phyloP scores from a whole-genome alignment of 2,329 filamentous ascomycete genomes.

The Fusarium nodosum region DNA sequence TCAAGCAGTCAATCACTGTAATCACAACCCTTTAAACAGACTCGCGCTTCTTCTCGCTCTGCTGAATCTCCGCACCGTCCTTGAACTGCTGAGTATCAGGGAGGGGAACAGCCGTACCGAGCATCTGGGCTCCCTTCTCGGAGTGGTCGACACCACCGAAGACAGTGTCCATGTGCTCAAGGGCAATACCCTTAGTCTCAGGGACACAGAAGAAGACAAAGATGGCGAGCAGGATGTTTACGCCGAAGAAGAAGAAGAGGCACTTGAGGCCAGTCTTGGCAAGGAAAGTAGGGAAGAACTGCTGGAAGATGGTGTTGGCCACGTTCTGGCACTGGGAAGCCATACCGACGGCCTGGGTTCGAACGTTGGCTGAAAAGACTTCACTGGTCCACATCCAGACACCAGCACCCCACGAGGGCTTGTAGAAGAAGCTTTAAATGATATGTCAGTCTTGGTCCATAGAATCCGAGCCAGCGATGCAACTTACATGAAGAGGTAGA shows the following conservation, averaged over 20 bases:
- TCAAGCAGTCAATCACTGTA: neutral
- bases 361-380: slow-evolving; percentile 79
- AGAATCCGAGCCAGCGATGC: too few species aligned
- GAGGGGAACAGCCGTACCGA: slow-evolving; percentile 34
- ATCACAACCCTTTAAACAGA: slow-evolving; percentile 30
- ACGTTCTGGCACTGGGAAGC: slow-evolving; percentile 72
- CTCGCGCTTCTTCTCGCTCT: slow-evolving; percentile 44
- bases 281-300: slow-evolving; percentile 78
- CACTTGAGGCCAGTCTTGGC: slow-evolving; percentile 64
- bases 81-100: slow-evolving; percentile 39
- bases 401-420: slow-evolving; percentile 77
- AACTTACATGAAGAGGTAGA: slow-evolving; percentile 69
- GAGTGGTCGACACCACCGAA: slow-evolving; percentile 61
- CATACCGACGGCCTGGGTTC: slow-evolving; percentile 78
- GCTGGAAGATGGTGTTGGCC: slow-evolving; percentile 76
- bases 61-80: slow-evolving; percentile 43
- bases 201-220: slow-evolving; percentile 67
- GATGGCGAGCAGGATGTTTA: slow-evolving; percentile 61
- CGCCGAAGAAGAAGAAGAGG: slow-evolving; percentile 53
- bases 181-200: slow-evolving; percentile 67
- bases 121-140: slow-evolving; percentile 50
- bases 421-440: slow-evolving; percentile 69
- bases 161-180: slow-evolving; percentile 74
- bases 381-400: slow-evolving; percentile 80
- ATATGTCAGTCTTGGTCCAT: neutral